Evolutionary conservation across 331 rosid species (phyloP).

Genomic region (Malus hybrid): DNA sequence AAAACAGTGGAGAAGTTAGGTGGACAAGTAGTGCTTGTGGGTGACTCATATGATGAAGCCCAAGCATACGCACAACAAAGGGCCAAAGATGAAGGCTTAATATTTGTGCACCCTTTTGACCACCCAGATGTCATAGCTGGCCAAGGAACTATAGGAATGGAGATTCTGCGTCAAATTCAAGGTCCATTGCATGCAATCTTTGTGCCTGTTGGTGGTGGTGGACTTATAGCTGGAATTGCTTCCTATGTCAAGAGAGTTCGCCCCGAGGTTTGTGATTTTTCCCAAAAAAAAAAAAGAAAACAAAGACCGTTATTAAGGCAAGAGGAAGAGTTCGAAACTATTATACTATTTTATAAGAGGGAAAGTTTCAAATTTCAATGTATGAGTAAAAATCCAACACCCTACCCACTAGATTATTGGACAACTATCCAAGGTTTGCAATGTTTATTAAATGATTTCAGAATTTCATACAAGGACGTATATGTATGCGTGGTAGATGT

Average conservation of each 20-base stretch:
- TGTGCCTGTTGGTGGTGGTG: slow-evolving; percentile 98
- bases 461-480: not conserved
- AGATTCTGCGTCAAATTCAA: slow-evolving; percentile 62
- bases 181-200: slow-evolving; percentile 69
- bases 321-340: no score
- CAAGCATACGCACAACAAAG: slow-evolving; percentile 72
- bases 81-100: slow-evolving; percentile 55
- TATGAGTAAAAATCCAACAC: no score
- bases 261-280: slow-evolving; percentile 51
- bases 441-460: not conserved
- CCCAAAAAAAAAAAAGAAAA: not conserved
- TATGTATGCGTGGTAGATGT: no score
- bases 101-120: slow-evolving; percentile 82
- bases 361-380: no score
- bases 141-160: slow-evolving; percentile 98
- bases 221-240: slow-evolving; percentile 90
- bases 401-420: no score
- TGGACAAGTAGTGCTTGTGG: slow-evolving; percentile 73
- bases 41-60: slow-evolving; percentile 91
- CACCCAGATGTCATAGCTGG: slow-evolving; percentile 87
- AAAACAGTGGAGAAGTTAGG: slow-evolving; percentile 67
- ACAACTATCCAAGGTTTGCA: not conserved
- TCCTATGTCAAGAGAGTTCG: slow-evolving; percentile 82
- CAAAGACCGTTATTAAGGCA: no score
- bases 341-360: no score